Base-by-base conservation (phyloP, 2,329 filamentous ascomycete genomes). In the Apiospora sp. region DNA sequence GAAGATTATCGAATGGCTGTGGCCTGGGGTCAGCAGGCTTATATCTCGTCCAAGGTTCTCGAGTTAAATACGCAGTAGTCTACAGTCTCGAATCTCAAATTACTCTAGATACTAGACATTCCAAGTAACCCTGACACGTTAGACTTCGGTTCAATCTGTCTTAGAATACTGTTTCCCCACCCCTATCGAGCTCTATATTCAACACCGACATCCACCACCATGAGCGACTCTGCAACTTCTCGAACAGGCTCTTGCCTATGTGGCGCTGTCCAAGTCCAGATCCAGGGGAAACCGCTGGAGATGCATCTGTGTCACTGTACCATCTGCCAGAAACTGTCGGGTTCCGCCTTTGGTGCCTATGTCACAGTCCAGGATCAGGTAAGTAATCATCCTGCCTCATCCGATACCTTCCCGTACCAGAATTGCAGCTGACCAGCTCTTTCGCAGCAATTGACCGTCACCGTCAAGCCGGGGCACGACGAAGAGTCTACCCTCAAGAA, bases 241-340 rank as follows among this genome's bases (percentile, higher is more conserved):
- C 58, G 30, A n/a, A 64, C 24, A 24, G 67, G 67, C 44, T 69
- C 67, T 7, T 69, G 67, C 44, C 27, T 13, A n/a, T 69, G 67
- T 24, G 67, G 67, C 24, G 67, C 44, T 37, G 27, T 69, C 16
- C 44, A 30, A 8, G 44, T 69, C 12, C 44, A 7, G 4, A 49
- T 69, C 8, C 27, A 37, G 19, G 67, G 67, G 10, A 49, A 30
- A 16, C 67, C 67, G 67, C 16, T 69, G 19, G 44, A 49, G 27
- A 34, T 37, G 44, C 67, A 69, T 34, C 7, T 69, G 27, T 69
- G 67, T 19, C 67, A 69, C 27, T 69, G 67, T 14, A 14, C 19
- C 44, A 22, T 27, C 27, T 69, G 67, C 27, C 67, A 69, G 44
- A 46, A 69, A 49, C 6, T 69, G 16, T 37, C 27, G 3, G 67